Conservation (phyloP, 2,329 filamentous ascomycete species). For the Fusarium illudens region DNA sequence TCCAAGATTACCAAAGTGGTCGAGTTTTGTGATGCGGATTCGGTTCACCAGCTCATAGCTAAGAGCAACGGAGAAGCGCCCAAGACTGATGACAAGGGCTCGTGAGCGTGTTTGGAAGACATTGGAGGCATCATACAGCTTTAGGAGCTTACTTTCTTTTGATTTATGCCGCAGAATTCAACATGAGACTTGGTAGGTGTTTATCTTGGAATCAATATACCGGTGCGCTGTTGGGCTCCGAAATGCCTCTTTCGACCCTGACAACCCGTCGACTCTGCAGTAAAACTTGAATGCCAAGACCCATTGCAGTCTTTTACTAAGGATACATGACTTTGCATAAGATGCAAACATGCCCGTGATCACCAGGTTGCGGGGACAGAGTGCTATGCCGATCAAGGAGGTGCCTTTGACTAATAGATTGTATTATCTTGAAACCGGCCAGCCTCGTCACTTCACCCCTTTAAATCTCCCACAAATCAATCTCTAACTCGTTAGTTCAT, state of each 20-base stretch:
- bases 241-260: no score
- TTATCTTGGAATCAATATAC: no score
- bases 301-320: no score
- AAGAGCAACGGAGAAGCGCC: background rate
- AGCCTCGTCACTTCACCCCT: background rate
- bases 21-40: constrained; percentile 22
- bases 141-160: no score
- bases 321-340: background rate
- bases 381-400: background rate
- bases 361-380: background rate
- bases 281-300: background rate
- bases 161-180: no score
- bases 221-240: no score
- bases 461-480: background rate
- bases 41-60: background rate
- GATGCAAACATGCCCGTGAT: background rate
- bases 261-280: no score
- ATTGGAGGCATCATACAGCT: no score
- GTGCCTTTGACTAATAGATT: background rate
- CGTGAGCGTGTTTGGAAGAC: background rate
- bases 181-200: background rate
- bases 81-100: background rate
- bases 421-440: background rate
- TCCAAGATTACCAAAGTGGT: constrained; percentile 18
- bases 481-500: background rate